These are phyloP conservation scores for Lactarius tabidus DNA, from an alignment of 768 basidiomycete species.

Conservation along the genomic window DNA sequence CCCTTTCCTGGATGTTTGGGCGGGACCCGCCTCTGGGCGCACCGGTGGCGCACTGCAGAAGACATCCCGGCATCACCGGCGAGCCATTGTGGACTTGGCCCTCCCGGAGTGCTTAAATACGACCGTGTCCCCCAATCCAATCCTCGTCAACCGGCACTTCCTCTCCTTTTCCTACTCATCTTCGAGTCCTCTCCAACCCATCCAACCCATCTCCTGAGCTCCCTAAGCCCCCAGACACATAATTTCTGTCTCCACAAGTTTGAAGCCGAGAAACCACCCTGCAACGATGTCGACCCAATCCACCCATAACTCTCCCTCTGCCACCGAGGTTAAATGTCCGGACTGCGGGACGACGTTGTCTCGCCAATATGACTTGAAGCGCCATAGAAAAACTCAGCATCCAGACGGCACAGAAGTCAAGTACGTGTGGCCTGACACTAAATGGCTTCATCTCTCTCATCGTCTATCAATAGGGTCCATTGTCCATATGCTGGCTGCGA, in stretches of 20 bases:
- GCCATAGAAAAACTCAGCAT: slow-evolving; percentile 13
- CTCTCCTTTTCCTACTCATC: background rate
- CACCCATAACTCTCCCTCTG: background rate
- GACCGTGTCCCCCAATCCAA: background rate
- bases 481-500: slow-evolving; percentile 6
- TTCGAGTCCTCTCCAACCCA: background rate
- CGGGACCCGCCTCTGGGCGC: slow-evolving; percentile 7
- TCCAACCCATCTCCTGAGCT: background rate
- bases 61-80: slow-evolving; percentile 1
- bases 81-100: background rate
- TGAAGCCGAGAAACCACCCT: background rate
- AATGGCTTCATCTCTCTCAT: background rate
- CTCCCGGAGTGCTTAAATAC: slow-evolving; percentile 15
- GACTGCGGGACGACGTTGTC: slow-evolving; percentile 12
- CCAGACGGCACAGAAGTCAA: slow-evolving; percentile 7
- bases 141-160: background rate
- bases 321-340: background rate
- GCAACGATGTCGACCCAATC: background rate
- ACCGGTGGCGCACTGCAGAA: too few relatives aligned
- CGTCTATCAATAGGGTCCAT: background rate
- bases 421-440: slow-evolving; percentile 6
- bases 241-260: background rate
- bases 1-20: slow-evolving; percentile 13
- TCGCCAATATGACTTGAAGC: slow-evolving; percentile 10
- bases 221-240: background rate